phyloP scores from a whole-genome alignment of 23 red algal genomes.

The Gracilaria vermiculophylla region DNA sequence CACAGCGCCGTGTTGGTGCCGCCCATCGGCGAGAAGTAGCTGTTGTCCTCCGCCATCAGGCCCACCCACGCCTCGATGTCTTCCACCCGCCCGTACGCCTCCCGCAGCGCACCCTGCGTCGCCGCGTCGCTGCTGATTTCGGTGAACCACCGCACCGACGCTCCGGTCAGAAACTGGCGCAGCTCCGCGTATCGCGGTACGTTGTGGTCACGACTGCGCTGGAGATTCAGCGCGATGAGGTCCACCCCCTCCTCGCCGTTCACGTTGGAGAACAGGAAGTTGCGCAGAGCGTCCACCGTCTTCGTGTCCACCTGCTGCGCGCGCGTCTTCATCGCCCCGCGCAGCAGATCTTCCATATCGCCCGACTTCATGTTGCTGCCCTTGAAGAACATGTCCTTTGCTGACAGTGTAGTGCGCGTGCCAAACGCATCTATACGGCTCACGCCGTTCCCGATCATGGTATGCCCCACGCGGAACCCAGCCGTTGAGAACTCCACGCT shows the following conservation, averaged over 20 bases:
- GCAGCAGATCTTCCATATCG: conserved; percentile 23
- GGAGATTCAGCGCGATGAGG: conserved; percentile 53
- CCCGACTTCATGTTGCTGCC: background rate
- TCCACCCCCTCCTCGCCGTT: conserved; percentile 14
- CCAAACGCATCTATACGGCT: background rate
- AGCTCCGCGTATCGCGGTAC: conserved; percentile 19
- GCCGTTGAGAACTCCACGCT: conserved; percentile 58
- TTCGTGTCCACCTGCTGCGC: conserved; percentile 38
- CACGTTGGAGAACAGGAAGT: conserved; percentile 57
- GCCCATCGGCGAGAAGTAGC: conserved; percentile 12
- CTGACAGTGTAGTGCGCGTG: background rate
- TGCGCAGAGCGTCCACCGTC: conserved; percentile 28
- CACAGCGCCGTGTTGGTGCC: conserved; percentile 4
- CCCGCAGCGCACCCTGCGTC: background rate
- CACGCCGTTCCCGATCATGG: conserved; percentile 42
- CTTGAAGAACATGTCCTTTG: conserved; percentile 18
- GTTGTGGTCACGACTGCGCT: conserved; percentile 52
- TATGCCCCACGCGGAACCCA: conserved; percentile 56
- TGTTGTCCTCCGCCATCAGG: conserved; percentile 45
- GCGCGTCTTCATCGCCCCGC: conserved; percentile 7
- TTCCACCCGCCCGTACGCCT: conserved; percentile 1
- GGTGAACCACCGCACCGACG: background rate
- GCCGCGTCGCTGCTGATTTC: background rate
- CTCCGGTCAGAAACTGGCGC: background rate
- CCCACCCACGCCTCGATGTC: conserved; percentile 57